Base-by-base conservation (phyloP, 768 basidiomycete genomes). In the Termitomyces sp. region DNA sequence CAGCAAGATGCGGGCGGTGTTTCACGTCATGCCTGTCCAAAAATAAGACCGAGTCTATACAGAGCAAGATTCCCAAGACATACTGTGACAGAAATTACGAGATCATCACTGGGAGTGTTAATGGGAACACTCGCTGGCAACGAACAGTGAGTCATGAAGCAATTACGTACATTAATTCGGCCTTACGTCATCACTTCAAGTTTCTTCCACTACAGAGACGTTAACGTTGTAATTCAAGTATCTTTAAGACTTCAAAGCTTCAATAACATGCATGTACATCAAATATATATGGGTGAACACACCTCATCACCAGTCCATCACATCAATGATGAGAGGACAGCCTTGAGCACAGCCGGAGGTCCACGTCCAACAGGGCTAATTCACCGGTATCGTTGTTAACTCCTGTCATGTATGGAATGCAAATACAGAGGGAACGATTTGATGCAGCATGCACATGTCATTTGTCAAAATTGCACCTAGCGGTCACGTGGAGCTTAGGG, bases 21-120 rank as follows among this genome's bases (percentile, higher is more conserved):
- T 59, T 48, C 55, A 62, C 58, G 61, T 59, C 58, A 62, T 58
- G 37, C 37, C 55, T 56, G 46, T 42, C 41, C 18, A 39, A 41
- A 59, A 55, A 53, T 55, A 62, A 57, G 51, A 30, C 31, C 27
- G 44, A 45, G 20, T 13, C 24, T 27, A 24, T 41, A 36, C 22
- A 53, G 30, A 18, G 27, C 37, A 30, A 27, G 15, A 1, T 53
- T 41, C 37, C n/a, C 37, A 37, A 52, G 36, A n/a, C 37, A 53
- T 24, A 53, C 51, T 52, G 15, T 24, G 24, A 41, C n/a, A 22
- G 9, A 41, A 51, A n/a, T 18, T 16, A 18, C 4, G 6, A 30
- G 18, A 53, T 53, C 37, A 52, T 52, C 51, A 53, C 39, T 12
- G 18, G 18, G 51, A 27, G 24, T 11, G 24, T 39, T 9, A 4